Evolutionary conservation across 257 asterid species (phyloP).

Genomic region (Cordia subcordata): DNA sequence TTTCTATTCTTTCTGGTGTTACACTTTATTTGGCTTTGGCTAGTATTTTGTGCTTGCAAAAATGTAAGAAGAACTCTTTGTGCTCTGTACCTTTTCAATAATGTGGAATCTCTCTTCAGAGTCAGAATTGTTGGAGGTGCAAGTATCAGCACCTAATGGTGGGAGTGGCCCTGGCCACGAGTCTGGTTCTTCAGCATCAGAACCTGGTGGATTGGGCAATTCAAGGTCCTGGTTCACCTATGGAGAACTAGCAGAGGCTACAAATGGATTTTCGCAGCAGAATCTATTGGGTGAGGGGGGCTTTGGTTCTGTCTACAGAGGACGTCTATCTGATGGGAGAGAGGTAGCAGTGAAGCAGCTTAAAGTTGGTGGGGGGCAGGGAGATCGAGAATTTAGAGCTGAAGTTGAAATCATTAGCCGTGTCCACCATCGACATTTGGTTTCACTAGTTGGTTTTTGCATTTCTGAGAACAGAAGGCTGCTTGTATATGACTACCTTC

Average conservation of each 20-base stretch:
- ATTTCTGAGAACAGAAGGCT: constrained; percentile 74
- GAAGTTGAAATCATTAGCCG: constrained; percentile 96
- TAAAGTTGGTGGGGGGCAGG: constrained; percentile 73
- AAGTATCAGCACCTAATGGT: constrained; percentile 30
- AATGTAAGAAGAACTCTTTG: neutral
- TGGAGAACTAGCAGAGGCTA: constrained; percentile 67
- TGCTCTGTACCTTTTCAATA: constrained; percentile 11
- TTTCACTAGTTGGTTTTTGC: constrained; percentile 92
- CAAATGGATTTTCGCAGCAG: constrained; percentile 61
- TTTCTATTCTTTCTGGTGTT: neutral
- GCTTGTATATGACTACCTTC: constrained; percentile 78
- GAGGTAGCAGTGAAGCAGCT: constrained; percentile 87
- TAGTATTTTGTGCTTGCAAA: neutral
- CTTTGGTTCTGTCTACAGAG: constrained; percentile 90
- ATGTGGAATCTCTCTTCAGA: constrained; percentile 38
- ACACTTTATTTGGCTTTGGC: too few relatives aligned
- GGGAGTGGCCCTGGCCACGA: constrained; percentile 41
- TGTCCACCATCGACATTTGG: constrained; percentile 95
- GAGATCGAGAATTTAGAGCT: constrained; percentile 90
- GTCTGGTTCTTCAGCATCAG: constrained; percentile 40
- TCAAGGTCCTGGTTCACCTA: constrained; percentile 71
- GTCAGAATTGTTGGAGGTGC: constrained; percentile 49
- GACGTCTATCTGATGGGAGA: constrained; percentile 62
- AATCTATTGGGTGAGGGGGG: constrained; percentile 91
- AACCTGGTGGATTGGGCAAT: constrained; percentile 59